These are phyloP conservation scores for Eimeria brunetti DNA, from an alignment of 169 alveolate genomes.

Conservation along the genomic window DNA sequence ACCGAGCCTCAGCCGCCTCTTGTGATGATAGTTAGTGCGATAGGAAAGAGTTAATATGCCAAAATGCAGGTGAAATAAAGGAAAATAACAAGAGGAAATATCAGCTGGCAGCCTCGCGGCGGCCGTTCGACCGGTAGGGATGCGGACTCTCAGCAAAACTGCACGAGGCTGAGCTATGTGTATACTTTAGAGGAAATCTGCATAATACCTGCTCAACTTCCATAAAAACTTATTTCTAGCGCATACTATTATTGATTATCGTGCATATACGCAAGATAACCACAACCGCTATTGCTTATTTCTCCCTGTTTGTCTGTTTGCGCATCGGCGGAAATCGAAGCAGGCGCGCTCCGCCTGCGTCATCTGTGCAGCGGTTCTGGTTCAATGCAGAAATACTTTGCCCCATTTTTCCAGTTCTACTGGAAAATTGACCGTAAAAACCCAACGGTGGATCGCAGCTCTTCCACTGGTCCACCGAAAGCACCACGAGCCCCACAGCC, in stretches of 20 bases:
- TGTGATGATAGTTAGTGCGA: not conserved
- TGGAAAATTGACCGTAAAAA: not conserved
- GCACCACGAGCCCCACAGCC: slow-evolving; percentile 22
- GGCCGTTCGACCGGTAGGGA: not conserved
- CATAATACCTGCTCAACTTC: not conserved
- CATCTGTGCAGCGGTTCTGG: slow-evolving; percentile 12
- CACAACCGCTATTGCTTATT: not conserved
- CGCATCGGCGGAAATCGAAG: slow-evolving; percentile 17
- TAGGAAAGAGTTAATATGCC: not conserved
- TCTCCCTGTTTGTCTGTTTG: not conserved
- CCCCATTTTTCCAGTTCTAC: not conserved
- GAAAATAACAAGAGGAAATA: not conserved
- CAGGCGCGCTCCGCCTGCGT: not conserved
- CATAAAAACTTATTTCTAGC: not conserved
- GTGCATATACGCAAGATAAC: not conserved
- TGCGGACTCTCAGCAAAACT: not conserved
- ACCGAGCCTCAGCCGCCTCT: not conserved
- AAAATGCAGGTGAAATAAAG: not conserved
- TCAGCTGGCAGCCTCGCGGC: not conserved
- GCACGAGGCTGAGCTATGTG: not conserved
- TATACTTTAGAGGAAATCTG: not conserved
- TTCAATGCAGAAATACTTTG: not conserved
- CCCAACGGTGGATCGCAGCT: not conserved
- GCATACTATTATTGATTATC: not conserved
- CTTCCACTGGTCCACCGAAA: slow-evolving; percentile 8